These are phyloP conservation scores for Globisporangium alternatum DNA, from an alignment of 352 stramenopile species.

Conservation along the genomic window DNA sequence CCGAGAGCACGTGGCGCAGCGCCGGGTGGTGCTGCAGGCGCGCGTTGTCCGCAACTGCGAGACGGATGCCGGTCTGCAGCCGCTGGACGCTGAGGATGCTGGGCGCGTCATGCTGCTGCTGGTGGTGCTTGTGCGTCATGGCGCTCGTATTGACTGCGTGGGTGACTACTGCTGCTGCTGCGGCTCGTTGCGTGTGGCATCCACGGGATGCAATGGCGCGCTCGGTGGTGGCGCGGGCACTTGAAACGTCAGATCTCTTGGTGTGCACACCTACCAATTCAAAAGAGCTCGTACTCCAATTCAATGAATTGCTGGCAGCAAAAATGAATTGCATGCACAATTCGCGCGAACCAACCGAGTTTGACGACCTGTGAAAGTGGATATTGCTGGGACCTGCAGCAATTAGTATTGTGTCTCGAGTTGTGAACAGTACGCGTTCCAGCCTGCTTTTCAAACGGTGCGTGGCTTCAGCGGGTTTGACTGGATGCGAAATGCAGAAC, in stretches of 20 bases:
- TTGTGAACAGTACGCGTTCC: background rate
- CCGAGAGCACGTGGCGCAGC: constrained; percentile 26
- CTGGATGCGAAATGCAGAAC: constrained; percentile 17
- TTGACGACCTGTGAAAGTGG: background rate
- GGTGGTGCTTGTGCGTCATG: constrained; percentile 4
- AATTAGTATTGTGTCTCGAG: background rate
- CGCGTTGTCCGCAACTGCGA: constrained; percentile 20
- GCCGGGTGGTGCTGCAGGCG: constrained; percentile 39
- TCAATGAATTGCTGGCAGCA: constrained; percentile 5
- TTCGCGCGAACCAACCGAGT: background rate
- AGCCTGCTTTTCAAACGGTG: background rate
- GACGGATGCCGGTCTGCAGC: constrained; percentile 24
- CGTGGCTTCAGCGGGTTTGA: constrained; percentile 15
- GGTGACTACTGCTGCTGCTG: background rate
- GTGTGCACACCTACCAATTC: constrained; percentile 3
- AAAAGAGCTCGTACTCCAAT: background rate
- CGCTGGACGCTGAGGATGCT: constrained; percentile 31
- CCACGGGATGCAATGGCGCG: constrained; percentile 4
- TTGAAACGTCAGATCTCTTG: constrained; percentile 18
- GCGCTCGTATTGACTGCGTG: background rate
- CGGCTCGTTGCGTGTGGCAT: constrained; percentile 1
- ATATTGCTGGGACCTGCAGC: background rate
- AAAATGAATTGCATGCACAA: background rate
- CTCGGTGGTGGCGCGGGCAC: constrained; percentile 3
- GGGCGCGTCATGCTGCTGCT: constrained; percentile 11